Evolutionary conservation across 2,329 filamentous ascomycete genomes (phyloP), one percentile per base, ranked within the genome.

Genomic region (Hymenoscyphus scutula): DNA sequence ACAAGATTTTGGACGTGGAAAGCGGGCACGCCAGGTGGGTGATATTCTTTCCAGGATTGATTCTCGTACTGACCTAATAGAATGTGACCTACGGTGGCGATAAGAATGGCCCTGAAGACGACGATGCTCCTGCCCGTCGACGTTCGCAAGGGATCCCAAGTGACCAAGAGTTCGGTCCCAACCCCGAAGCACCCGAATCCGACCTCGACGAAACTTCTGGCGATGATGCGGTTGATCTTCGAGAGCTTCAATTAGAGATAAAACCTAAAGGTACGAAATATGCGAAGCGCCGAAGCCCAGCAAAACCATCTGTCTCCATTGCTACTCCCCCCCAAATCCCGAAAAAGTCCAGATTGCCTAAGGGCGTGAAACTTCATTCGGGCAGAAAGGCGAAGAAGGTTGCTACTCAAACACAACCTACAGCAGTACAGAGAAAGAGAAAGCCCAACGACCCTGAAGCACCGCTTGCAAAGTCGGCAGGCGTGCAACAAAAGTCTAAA

Each of bases 1-100:
- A 56, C 86, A 96, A 74, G 85, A 85, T n/a, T 85, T 97, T 56
- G 95, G 95, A 11, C 86, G 95, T 64, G 95, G 95, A 45, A 91
- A 91, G 67, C 85, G 95, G 68, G 64, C 68, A 25, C 66, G 72
- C 58, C 67, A 72, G 48, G 73, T 74, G 32, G 64, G 69, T 69
- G 11, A 29, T 34, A 25, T 53, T 4, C 51, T 37, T 51, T 19
- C 15, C 30, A 32, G n/a, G 8, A 34, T 45, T 55, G 19, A 11
- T 11, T 32, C 23, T 34, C 19, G 29, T 27, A n/a, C 55, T 64
- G 34, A 58, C 48, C 4, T 19, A 45, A 37, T 17, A 60, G 30
- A 38, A 15, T 15, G 56, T 61, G 27, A 59, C 58, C 54, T 63
- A 67, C 15, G 48, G 64, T 29, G 63, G 56, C 30, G 51, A 59